Base-by-base conservation (phyloP, 768 basidiomycete genomes). In the Lactarius psammicola region DNA sequence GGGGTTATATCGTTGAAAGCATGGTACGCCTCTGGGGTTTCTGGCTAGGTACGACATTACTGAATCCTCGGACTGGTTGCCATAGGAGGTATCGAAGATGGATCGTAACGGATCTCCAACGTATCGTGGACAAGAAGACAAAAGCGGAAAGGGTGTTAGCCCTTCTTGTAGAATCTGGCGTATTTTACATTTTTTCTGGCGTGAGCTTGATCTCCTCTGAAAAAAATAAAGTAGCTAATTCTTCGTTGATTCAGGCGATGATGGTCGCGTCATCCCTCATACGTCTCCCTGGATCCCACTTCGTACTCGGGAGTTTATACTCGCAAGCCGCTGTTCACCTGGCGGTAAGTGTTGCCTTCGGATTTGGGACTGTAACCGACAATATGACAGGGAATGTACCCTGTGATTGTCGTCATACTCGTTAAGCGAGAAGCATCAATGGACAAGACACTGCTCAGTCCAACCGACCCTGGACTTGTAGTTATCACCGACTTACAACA, bases 131-230 rank as follows among this genome's bases (percentile, higher is more conserved):
- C 13, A 57, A 38, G 23, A 38, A 36, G 33, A 36, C 56, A 30
- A 38, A 33, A 13, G 56, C 56, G n/a, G 56, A 36, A 34, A 57
- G 34, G n/a, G 56, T 57, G 7, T 38, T 57, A 15, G 23, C 23
- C 36, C 56, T 57, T 17, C 23, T 57, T 6, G 28, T 57, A 8
- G 56, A 57, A 26, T 57, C 56, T 4, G 56, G 56, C n/a, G 56
- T 26, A 23, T 26, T 57, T 23, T 57, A 57, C 17, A 57, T 38
- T 26, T 15, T 57, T 57, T 57, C 36, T 6, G 34, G 20, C 13
- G 56, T 57, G 3, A 23, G 56, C 13, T 0, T 3, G 23, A 13
- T 23, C n/a, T 10, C n/a, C n/a, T 23, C 30, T 57, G 15, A 8
- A 23, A 15, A n/a, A 33, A 11, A 28, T 26, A n/a, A 8, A 4